Conservation (phyloP, 768 basidiomycete genomes). For the Dioszegia aurantiaca region DNA sequence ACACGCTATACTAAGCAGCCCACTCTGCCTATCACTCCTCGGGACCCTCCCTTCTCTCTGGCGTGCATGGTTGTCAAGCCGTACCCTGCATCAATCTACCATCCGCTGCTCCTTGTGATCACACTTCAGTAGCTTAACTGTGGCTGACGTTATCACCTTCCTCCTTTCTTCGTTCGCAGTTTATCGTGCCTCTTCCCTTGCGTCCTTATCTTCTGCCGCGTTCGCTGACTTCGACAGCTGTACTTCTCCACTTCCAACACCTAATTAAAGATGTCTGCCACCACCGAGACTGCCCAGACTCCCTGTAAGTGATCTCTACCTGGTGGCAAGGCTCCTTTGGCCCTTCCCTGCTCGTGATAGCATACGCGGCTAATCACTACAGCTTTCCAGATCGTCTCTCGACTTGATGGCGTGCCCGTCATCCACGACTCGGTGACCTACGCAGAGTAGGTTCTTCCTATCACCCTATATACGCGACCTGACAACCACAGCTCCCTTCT, state of each 20-base stretch:
- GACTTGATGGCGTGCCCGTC: constrained; percentile 45
- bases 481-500: constrained; percentile 31
- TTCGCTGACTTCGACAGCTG: not conserved
- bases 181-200: not conserved
- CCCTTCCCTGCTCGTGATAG: not conserved
- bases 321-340: not conserved
- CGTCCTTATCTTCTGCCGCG: not conserved
- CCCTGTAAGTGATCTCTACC: not conserved
- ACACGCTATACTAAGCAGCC: too few species aligned
- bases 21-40: too few species aligned
- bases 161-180: not conserved
- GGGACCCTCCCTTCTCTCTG: too few species aligned
- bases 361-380: not conserved
- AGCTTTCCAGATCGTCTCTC: constrained; percentile 49
- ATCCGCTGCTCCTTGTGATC: too few species aligned
- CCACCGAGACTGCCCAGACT: not conserved
- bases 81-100: too few species aligned
- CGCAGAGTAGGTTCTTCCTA: constrained; percentile 32
- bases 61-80: too few species aligned
- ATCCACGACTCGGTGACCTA: constrained; percentile 48
- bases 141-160: not conserved
- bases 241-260: not conserved
- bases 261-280: not conserved
- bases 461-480: not conserved
- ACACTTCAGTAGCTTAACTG: too few species aligned